These are phyloP conservation scores for Starmerella scarabaei DNA, from an alignment of 805 yeast species.

Conservation along the genomic window DNA sequence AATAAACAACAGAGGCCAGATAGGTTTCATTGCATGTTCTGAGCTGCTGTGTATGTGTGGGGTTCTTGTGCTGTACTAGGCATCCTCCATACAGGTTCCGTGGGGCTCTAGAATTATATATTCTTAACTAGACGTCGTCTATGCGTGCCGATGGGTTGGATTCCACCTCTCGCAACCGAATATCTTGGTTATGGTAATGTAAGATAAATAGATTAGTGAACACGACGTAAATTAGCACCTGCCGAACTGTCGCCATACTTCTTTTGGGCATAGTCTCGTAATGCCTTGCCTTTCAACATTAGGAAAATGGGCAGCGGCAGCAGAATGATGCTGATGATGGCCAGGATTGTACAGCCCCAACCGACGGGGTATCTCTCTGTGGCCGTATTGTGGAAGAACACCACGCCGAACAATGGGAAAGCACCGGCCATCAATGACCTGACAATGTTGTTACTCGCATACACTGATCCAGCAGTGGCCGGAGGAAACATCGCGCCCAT, in stretches of 20 bases:
- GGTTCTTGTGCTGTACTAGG: too few species aligned
- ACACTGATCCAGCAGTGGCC: constrained; percentile 40
- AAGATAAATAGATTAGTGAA: too few species aligned
- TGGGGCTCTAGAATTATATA: too few species aligned
- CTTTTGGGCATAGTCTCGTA: constrained; percentile 10
- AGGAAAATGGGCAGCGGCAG: constrained; percentile 35
- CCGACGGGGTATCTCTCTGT: constrained; percentile 40
- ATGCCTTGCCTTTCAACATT: constrained; percentile 6
- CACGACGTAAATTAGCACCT: too few species aligned
- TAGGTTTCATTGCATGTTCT: too few species aligned
- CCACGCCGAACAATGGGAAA: constrained; percentile 50
- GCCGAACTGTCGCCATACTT: constrained; percentile 16
- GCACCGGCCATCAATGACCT: constrained; percentile 23
- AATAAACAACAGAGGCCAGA: too few species aligned
- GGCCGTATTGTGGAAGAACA: constrained; percentile 37
- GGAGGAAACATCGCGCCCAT: constrained; percentile 38
- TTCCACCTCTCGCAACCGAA: too few species aligned
- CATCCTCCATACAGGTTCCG: too few species aligned
- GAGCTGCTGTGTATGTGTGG: too few species aligned
- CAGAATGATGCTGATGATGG: constrained; percentile 33
- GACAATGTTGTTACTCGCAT: constrained; percentile 42
- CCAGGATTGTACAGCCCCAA: constrained; percentile 43
- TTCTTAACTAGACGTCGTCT: too few species aligned
- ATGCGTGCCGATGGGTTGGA: too few species aligned
- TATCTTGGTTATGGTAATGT: too few species aligned